Conservation (phyloP, 768 basidiomycete species). For the Lactarius hengduanensis region DNA sequence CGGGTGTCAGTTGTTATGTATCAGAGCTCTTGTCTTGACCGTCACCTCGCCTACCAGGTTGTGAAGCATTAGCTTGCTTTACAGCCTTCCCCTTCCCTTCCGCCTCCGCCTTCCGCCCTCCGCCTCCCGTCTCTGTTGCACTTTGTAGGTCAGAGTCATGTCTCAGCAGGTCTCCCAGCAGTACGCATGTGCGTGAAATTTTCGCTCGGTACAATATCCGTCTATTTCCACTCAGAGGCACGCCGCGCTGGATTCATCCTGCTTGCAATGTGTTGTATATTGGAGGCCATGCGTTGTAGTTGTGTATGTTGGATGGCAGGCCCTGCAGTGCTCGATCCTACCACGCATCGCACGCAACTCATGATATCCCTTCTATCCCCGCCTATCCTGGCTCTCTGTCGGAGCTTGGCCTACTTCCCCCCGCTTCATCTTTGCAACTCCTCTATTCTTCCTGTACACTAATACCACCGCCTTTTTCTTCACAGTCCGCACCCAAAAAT, state of each 20-base stretch:
- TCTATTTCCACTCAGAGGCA: background rate
- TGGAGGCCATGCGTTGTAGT: background rate
- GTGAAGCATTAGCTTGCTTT: conserved; percentile 88
- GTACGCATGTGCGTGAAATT: conserved; percentile 68
- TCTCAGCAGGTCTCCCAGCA: conserved; percentile 75
- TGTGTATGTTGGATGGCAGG: background rate
- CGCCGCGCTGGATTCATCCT: conserved; percentile 1
- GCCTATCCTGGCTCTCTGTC: background rate
- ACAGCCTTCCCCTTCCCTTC: conserved; percentile 33
- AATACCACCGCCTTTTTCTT: conserved; percentile 22
- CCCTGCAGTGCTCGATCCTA: background rate
- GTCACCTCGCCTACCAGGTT: conserved; percentile 1
- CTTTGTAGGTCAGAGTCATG: conserved; percentile 44
- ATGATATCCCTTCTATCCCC: background rate
- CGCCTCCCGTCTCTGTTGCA: conserved; percentile 15
- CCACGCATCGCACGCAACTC: background rate
- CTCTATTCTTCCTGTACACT: conserved; percentile 29
- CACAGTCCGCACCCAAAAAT: conserved; percentile 92
- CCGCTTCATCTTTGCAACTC: too few species aligned
- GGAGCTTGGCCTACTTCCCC: background rate
- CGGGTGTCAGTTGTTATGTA: background rate
- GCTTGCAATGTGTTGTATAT: background rate
- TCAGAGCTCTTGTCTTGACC: background rate
- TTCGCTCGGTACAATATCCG: background rate
- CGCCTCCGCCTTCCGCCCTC: conserved; percentile 27